Evolutionary conservation across 108 stramenopile genomes (phyloP).

Genomic region (Skeletonema potamos): DNA sequence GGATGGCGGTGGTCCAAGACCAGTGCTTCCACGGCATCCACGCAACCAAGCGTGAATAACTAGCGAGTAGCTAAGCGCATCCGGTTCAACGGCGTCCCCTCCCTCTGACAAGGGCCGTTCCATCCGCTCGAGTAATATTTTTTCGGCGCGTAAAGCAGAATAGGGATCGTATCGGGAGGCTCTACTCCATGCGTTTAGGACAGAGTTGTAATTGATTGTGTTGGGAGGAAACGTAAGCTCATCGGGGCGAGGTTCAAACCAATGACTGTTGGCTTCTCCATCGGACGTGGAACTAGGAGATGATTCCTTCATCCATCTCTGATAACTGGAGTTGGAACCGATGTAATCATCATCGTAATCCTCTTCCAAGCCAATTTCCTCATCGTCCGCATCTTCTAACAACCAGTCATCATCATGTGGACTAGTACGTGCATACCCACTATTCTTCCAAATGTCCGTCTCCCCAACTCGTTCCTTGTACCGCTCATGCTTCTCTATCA

Average conservation of each 20-base stretch:
- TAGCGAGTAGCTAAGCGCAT: constrained; percentile 67
- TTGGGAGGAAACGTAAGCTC: constrained; percentile 49
- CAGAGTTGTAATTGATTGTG: constrained; percentile 49
- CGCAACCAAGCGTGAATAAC: constrained; percentile 66
- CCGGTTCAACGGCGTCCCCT: constrained; percentile 68
- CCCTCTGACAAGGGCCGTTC: constrained; percentile 35
- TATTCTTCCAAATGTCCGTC: constrained; percentile 11
- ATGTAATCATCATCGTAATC: constrained; percentile 1
- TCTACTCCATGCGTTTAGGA: constrained; percentile 45
- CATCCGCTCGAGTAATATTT: constrained; percentile 44
- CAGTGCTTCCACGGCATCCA: constrained; percentile 26
- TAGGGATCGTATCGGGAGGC: constrained; percentile 41
- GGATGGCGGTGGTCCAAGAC: neutral
- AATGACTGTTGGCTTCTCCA: constrained; percentile 8
- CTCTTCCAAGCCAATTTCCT: constrained; percentile 3
- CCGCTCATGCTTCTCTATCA: constrained; percentile 38
- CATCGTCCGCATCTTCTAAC: constrained; percentile 12
- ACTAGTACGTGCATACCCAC: neutral
- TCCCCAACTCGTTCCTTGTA: constrained; percentile 40
- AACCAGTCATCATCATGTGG: constrained; percentile 3
- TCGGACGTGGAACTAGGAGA: neutral
- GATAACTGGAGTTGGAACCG: constrained; percentile 6
- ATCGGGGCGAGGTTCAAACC: constrained; percentile 44
- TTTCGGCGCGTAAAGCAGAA: constrained; percentile 39
- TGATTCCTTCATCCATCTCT: constrained; percentile 26